Evolutionary conservation across 1,284 basidiomycete species (phyloP).

Genomic region (Pholiota adiposa): DNA sequence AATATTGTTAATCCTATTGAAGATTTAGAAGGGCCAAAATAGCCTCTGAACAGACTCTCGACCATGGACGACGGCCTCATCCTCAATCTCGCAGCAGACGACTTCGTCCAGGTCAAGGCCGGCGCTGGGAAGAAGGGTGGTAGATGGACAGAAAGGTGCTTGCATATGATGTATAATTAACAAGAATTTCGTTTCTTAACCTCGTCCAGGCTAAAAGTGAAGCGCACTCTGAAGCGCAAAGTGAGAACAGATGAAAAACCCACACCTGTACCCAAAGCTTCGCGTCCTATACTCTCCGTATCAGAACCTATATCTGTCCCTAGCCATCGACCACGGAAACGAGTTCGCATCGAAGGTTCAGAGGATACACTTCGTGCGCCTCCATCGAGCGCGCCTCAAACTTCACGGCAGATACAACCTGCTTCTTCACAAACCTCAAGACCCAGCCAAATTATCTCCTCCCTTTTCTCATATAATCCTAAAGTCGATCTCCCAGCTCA

Average conservation of each 20-base stretch:
- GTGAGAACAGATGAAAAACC: slow-evolving; percentile 38
- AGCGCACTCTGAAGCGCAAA: slow-evolving; percentile 69
- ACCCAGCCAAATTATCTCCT: slow-evolving; percentile 83
- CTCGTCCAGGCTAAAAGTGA: slow-evolving; percentile 66
- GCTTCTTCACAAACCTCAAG: slow-evolving; percentile 33
- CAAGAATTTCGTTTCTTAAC: slow-evolving; percentile 8
- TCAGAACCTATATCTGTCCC: slow-evolving; percentile 21
- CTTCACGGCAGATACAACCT: slow-evolving; percentile 21
- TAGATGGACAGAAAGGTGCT: slow-evolving; percentile 85
- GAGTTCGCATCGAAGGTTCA: slow-evolving; percentile 29
- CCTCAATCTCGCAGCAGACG: slow-evolving; percentile 62
- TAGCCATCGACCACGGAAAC: slow-evolving; percentile 48
- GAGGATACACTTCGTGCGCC: slow-evolving; percentile 10
- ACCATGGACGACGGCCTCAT: slow-evolving; percentile 70
- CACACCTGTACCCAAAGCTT: not conserved
- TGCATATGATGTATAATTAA: slow-evolving; percentile 15
- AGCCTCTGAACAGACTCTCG: not conserved
- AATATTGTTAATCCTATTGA: slow-evolving; percentile 18
- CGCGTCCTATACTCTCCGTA: slow-evolving; percentile 17
- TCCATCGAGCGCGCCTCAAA: slow-evolving; percentile 20
- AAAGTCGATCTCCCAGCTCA: slow-evolving; percentile 53
- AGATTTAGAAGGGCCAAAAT: slow-evolving; percentile 13
- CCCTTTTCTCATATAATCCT: slow-evolving; percentile 87
- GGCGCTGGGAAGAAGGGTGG: slow-evolving; percentile 64
- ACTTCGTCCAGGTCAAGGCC: slow-evolving; percentile 34